Evolutionary conservation across 495 filamentous ascomycete genomes (phyloP).

Genomic region (Penicillium mononematosum): DNA sequence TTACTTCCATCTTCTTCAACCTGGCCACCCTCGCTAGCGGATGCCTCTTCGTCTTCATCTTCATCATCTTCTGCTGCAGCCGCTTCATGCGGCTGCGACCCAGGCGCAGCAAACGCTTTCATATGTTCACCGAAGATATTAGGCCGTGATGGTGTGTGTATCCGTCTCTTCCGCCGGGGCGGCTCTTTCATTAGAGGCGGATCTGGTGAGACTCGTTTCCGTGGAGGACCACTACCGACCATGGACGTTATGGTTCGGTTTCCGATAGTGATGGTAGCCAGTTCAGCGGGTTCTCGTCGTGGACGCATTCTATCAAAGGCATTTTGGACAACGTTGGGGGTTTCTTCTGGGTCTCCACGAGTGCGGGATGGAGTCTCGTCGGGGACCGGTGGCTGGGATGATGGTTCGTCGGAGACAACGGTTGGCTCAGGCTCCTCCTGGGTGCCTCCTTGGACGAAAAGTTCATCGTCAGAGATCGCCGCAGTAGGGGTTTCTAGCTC

Average conservation of each 20-base stretch:
- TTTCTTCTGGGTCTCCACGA: conserved; percentile 23
- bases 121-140: conserved; percentile 65
- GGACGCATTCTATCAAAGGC: conserved; percentile 68
- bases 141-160: conserved; percentile 45
- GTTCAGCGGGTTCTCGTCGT: conserved; percentile 62
- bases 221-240: conserved; percentile 50
- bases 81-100: conserved; percentile 37
- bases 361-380: conserved; percentile 14
- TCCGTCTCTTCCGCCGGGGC: conserved; percentile 32
- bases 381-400: conserved; percentile 17
- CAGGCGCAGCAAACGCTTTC: conserved; percentile 72
- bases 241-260: conserved; percentile 67
- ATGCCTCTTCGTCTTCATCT: conserved; percentile 29
- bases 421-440: conserved; percentile 15
- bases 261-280: conserved; percentile 88
- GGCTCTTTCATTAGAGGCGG: conserved; percentile 17
- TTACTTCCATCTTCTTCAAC: conserved; percentile 34
- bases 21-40: conserved; percentile 33
- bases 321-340: conserved; percentile 55
- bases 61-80: conserved; percentile 2
- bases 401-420: not conserved
- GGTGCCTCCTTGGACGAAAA: not conserved
- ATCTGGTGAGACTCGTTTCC: conserved; percentile 34
- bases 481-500: conserved; percentile 9
- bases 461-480: not conserved